Conservation (phyloP, 192 early-diverging fungal species). For the Spizellomyces punctatus region DNA sequence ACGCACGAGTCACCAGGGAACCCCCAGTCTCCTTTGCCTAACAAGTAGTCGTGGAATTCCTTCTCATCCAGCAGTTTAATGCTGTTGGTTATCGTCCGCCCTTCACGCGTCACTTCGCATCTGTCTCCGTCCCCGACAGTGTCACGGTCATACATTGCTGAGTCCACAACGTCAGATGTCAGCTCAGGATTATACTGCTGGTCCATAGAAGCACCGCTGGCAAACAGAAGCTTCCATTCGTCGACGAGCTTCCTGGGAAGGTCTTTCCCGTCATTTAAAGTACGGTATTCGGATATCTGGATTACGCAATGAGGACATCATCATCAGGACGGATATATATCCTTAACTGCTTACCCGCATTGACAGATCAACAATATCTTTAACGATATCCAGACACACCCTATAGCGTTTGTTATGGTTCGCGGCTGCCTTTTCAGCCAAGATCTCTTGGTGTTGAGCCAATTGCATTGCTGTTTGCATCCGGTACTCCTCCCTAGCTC, state of each 20-base stretch:
- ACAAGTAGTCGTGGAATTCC: constrained; percentile 59
- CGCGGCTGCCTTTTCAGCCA: constrained; percentile 39
- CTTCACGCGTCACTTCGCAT: constrained; percentile 8
- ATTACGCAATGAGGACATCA: neutral
- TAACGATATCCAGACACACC: constrained; percentile 39
- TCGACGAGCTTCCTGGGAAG: constrained; percentile 48
- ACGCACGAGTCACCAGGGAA: neutral
- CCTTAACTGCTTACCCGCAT: constrained; percentile 43
- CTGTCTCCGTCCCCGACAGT: constrained; percentile 9
- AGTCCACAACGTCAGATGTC: constrained; percentile 39
- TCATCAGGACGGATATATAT: neutral
- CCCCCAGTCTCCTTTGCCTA: constrained; percentile 49
- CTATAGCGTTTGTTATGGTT: constrained; percentile 35
- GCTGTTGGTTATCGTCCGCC: constrained; percentile 18
- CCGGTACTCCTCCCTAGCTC: constrained; percentile 48
- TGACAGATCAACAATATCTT: constrained; percentile 52
- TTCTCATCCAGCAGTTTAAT: constrained; percentile 53
- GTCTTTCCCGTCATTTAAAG: constrained; percentile 54
- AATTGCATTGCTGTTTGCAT: constrained; percentile 45
- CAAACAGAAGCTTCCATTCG: constrained; percentile 63
- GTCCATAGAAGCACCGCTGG: constrained; percentile 42
- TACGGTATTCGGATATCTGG: constrained; percentile 55
- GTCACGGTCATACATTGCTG: neutral
- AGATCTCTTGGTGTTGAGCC: constrained; percentile 54
- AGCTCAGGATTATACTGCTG: constrained; percentile 42